phyloP scores from a whole-genome alignment of 768 basidiomycete genomes.

The Suillus subluteus region DNA sequence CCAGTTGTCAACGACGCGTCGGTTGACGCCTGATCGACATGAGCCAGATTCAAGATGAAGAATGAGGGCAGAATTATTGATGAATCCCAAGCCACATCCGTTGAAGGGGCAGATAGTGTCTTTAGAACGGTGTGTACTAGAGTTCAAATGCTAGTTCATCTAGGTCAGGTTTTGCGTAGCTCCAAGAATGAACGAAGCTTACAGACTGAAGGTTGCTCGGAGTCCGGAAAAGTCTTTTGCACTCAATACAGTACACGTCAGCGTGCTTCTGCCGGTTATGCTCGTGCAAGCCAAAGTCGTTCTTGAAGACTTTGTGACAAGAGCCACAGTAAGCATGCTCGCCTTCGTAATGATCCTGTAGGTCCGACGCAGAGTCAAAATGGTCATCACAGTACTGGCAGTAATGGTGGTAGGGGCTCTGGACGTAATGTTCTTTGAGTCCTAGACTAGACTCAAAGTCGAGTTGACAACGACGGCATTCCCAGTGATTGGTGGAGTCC shows the following conservation, averaged over 20 bases:
- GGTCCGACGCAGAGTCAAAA: constrained; percentile 37
- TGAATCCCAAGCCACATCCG: constrained; percentile 51
- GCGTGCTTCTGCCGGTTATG: constrained; percentile 49
- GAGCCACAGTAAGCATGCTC: constrained; percentile 46
- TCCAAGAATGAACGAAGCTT: constrained; percentile 2
- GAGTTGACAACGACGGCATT: constrained; percentile 47
- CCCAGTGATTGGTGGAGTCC: constrained; percentile 43
- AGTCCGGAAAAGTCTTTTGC: constrained; percentile 46
- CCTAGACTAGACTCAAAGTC: constrained; percentile 46
- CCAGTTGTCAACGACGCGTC: constrained; percentile 37
- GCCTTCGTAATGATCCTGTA: constrained; percentile 44
- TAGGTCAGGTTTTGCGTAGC: not conserved
- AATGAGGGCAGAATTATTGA: constrained; percentile 56
- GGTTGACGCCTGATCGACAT: constrained; percentile 54
- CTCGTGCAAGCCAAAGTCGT: constrained; percentile 43
- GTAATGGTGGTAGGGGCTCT: constrained; percentile 52
- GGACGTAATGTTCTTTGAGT: constrained; percentile 55
- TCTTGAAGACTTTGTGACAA: constrained; percentile 48
- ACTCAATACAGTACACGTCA: constrained; percentile 50
- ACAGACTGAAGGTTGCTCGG: constrained; percentile 22
- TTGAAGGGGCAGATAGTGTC: constrained; percentile 41
- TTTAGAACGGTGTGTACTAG: constrained; percentile 49
- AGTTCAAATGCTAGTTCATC: constrained; percentile 51
- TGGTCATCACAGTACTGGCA: constrained; percentile 55
- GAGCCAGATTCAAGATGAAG: constrained; percentile 66